These are phyloP conservation scores for Tolypocladium pustulatum DNA, from an alignment of 2,329 filamentous ascomycete genomes.

Conservation along the genomic window DNA sequence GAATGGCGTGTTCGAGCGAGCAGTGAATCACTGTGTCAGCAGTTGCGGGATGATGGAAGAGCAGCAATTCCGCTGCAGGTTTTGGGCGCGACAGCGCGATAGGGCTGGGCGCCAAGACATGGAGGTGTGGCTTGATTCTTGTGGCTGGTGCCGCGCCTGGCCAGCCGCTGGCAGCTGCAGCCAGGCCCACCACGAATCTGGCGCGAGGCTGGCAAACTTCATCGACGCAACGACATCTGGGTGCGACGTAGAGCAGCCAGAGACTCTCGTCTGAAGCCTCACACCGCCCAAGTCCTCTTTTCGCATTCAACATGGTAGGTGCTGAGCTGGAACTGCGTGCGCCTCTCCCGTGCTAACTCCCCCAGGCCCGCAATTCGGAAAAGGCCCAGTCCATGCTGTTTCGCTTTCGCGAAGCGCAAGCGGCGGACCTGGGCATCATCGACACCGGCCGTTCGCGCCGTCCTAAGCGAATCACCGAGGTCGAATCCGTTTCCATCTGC, in stretches of 20 bases:
- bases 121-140: no score
- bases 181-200: background rate
- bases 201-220: background rate
- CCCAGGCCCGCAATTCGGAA: slow-evolving; percentile 89
- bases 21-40: background rate
- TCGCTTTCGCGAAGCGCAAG: slow-evolving; percentile 96
- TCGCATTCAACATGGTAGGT: background rate
- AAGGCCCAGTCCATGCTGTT: slow-evolving; percentile 99
- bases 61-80: background rate
- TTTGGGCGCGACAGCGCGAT: background rate
- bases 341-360: background rate
- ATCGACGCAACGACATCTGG: background rate
- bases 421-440: slow-evolving; percentile 90
- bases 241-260: background rate
- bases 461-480: slow-evolving; percentile 81
- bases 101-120: background rate
- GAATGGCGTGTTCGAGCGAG: background rate
- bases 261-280: background rate
- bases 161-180: background rate
- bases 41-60: background rate
- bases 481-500: slow-evolving; percentile 74
- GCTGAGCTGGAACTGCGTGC: no score
- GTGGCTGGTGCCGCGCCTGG: background rate
- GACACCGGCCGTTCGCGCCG: slow-evolving; percentile 83
- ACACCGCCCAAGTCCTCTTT: background rate